These are phyloP conservation scores for Dendrocalamus sinicus DNA, from an alignment of 176 grass and related monocot species.

Conservation along the genomic window DNA sequence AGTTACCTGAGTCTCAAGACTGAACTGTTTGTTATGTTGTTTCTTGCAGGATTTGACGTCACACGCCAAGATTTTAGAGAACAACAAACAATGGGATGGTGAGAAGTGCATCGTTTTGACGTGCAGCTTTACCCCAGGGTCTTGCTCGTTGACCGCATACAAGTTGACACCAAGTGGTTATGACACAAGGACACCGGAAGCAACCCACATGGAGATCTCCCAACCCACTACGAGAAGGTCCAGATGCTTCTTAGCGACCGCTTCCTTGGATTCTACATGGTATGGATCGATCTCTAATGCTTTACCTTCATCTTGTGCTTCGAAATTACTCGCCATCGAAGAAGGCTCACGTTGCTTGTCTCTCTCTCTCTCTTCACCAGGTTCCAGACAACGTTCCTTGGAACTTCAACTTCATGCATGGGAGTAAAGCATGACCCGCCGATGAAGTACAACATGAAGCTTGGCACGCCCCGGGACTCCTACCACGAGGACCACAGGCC, in stretches of 20 bases:
- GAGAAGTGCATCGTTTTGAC: constrained; percentile 99
- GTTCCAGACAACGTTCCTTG: constrained; percentile 84
- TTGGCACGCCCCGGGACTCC: constrained; percentile 81
- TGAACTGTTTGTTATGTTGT: constrained; percentile 36
- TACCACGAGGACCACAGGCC: constrained; percentile 95
- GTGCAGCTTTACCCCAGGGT: constrained; percentile 95
- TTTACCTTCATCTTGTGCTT: background rate
- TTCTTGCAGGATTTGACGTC: constrained; percentile 79
- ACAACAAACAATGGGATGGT: constrained; percentile 95
- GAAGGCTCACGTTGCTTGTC: background rate
- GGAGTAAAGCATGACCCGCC: constrained; percentile 87
- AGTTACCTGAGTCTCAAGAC: background rate
- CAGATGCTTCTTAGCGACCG: no score
- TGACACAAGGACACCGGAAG: constrained; percentile 92
- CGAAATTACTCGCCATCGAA: background rate
- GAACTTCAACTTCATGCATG: constrained; percentile 99
- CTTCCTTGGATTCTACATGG: constrained; percentile 99
- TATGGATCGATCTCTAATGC: constrained; percentile 29
- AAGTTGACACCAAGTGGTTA: constrained; percentile 93
- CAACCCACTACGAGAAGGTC: no score
- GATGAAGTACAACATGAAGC: constrained; percentile 88
- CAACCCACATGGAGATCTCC: no score
- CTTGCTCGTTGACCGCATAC: constrained; percentile 95
- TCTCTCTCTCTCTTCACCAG: constrained; percentile 43
- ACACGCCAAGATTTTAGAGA: constrained; percentile 84